phyloP scores from a whole-genome alignment of 805 yeast species.

The Scheffersomyces ergatensis region DNA sequence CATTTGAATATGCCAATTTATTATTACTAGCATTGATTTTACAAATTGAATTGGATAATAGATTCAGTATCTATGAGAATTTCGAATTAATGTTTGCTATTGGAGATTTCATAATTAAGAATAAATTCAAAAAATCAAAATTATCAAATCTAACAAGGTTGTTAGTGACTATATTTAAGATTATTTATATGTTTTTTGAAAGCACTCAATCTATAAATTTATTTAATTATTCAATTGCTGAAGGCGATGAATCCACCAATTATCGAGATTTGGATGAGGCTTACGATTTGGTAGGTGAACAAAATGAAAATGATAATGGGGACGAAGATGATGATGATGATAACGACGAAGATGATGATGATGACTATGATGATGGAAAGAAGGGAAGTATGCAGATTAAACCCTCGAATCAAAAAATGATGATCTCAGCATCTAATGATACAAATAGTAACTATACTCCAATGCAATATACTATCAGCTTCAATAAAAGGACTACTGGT shows the following conservation, averaged over 20 bases:
- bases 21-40: conserved; percentile 35
- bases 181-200: conserved; percentile 36
- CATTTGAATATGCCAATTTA: conserved; percentile 22
- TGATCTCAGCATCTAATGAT: conserved; percentile 4
- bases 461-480: conserved; percentile 27
- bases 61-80: conserved; percentile 41
- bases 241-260: conserved; percentile 32
- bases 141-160: conserved; percentile 20
- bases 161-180: conserved; percentile 27
- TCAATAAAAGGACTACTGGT: conserved; percentile 12
- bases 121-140: conserved; percentile 15
- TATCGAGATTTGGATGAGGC: conserved; percentile 43
- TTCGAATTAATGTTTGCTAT: conserved; percentile 39
- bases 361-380: conserved; percentile 3
- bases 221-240: conserved; percentile 42
- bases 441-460: conserved; percentile 10
- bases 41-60: conserved; percentile 36
- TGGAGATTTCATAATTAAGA: conserved; percentile 31
- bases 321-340: conserved; percentile 12
- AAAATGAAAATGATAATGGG: conserved; percentile 11
- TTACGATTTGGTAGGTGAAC: conserved; percentile 26
- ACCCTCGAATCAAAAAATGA: conserved; percentile 21
- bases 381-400: conserved; percentile 12
- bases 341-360: conserved; percentile 10
- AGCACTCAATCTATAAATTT: conserved; percentile 50